Evolutionary conservation across 2,329 filamentous ascomycete species (phyloP).

Genomic region (Apiospora saccharicola): DNA sequence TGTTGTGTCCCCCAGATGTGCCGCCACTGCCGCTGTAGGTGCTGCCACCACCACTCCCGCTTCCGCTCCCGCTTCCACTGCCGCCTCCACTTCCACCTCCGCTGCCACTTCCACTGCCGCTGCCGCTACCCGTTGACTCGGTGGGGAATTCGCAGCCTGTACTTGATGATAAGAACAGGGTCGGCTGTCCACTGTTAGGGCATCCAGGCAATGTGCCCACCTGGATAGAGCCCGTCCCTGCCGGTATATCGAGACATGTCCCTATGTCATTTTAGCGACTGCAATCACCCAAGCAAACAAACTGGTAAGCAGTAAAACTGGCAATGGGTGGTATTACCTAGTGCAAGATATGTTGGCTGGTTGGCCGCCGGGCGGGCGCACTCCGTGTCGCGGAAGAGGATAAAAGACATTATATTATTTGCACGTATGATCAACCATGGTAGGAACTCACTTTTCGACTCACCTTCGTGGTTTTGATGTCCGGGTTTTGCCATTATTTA

Average conservation of each 20-base stretch:
- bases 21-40: neutral
- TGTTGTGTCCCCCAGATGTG: neutral
- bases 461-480: neutral
- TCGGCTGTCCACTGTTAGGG: constrained; percentile 21
- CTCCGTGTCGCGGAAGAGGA: constrained; percentile 13
- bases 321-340: neutral
- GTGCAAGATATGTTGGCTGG: constrained; percentile 1
- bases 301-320: neutral
- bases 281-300: neutral
- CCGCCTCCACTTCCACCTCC: neutral
- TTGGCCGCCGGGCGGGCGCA: constrained; percentile 11
- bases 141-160: neutral
- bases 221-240: neutral
- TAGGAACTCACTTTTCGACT: neutral
- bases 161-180: neutral
- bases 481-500: neutral
- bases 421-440: neutral
- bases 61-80: neutral
- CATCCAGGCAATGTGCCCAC: constrained; percentile 7
- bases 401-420: neutral
- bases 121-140: neutral
- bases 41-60: neutral
- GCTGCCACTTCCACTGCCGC: neutral
- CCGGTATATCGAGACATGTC: constrained; percentile 17
- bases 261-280: neutral